Base-by-base conservation (phyloP, 2,329 filamentous ascomycete species). In the Fulvia fulva region DNA sequence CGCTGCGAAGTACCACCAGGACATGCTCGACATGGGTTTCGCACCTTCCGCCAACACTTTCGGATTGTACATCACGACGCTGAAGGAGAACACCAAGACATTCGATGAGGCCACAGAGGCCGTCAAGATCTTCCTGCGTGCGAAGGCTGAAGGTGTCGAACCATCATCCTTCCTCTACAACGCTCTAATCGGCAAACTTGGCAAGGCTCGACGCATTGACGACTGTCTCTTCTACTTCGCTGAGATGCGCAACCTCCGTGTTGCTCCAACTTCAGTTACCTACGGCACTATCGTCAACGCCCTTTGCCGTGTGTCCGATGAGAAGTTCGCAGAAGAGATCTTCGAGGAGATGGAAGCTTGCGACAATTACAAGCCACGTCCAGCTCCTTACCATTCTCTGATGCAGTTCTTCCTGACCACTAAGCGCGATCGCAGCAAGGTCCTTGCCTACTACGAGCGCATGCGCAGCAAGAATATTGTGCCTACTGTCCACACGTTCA, bases 281-380 rank as follows among this genome's bases (percentile, higher is more conserved):
- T 99, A 99, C 69, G 94, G 94, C 62, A 99, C 94, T 12, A 92
- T 99, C 68, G 93, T 99, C 77, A 99, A 99, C 68, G 94, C 94
- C 23, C 84, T 99, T 14, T 97, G 92, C 81, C 90, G 94, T 68
- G 94, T 97, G 56, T 96, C 91, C 66, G 94, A 99, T 68, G 93
- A 97, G 78, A 95, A 93, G 71, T 96, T 97, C 73, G 94, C 94
- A 26, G 94, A 97, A 71, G 91, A 97, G 76, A 85, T 97, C 68
- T 99, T 99, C 71, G 91, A 97, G 71, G 94, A 99, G 79, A 99
- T 99, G 94, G 94, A 99, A 79, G 86, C 88, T 49, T 96, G 96
- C 88, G 88, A 91, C 57, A 99, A 99, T 80, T 99, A 99, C 84
- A 97, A 97, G 81, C 91, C 94, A 43, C 88, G 94, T 9, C 92